Evolutionary conservation across 1,284 basidiomycete species (phyloP), one percentile per base, ranked within the genome.

Genomic region (Trametes pubescens): DNA sequence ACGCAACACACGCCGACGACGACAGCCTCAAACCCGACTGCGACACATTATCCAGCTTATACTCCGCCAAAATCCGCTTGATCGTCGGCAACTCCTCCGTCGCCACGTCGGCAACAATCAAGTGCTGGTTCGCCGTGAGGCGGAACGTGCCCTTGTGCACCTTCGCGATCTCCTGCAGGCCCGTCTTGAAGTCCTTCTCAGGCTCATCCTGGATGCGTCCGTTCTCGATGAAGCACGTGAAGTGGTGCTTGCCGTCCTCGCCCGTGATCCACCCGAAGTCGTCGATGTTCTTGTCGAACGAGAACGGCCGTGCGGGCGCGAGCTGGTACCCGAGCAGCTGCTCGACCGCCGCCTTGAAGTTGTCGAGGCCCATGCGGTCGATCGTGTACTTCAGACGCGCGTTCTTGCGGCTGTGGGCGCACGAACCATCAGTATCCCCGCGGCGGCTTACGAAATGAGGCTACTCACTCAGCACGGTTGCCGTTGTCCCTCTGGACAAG

Each of bases 301-400:
- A 80, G 84, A 86, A 99, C 13, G 90, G 82, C 8, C 91, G 89
- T 4, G 90, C 87, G 13, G 93, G 89, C 57, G 81, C 81, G 24
- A 99, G 84, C 54, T 84, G 73, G 78, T 91, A 97, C 40, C 95
- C 96, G 29, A 98, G 88, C 24, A 90, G 90, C 69, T 90, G 86
- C 82, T 99, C 97, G 44, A 99, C 94, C 73, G 96, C 95, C 32
- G 83, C 86, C 77, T 92, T 94, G 87, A 98, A 98, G 58, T 78
- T 82, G 61, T 90, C 87, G 18, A 97, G 81, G 43, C 94, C 94
- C 88, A 98, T 94, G 62, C 95, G 90, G 80, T 99, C 97, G 74
- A 99, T 89, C 22, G 97, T 99, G 81, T 99, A 99, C 81, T 98
- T 98, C 67, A 99, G 84, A 65, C 95, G 90, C 64, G 95, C 95